phyloP scores from a whole-genome alignment of 78 protist genomes.

The Isochrysis galbana region DNA sequence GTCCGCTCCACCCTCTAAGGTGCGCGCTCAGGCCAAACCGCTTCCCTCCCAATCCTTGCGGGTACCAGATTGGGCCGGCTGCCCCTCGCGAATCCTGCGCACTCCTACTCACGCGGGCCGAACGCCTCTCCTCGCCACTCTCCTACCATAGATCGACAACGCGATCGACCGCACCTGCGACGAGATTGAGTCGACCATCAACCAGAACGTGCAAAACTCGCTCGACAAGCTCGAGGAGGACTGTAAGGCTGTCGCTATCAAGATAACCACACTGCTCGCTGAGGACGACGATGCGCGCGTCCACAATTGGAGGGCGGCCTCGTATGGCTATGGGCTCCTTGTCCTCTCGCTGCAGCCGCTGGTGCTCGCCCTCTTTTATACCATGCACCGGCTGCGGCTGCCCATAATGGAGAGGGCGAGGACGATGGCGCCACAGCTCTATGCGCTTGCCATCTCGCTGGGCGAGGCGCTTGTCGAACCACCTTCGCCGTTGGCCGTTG shows the following conservation, averaged over 20 bases:
- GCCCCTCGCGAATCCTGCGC: not conserved
- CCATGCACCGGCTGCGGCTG: not conserved
- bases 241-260: not conserved
- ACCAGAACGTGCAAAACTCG: conserved; percentile 18
- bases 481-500: not conserved
- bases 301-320: not conserved
- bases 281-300: not conserved
- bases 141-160: conserved; percentile 37
- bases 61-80: not conserved
- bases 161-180: not conserved
- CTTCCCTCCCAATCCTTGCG: not conserved
- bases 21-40: not conserved
- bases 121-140: not conserved
- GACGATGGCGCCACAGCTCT: not conserved
- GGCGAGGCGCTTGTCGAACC: not conserved
- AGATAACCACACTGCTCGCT: not conserved
- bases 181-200: conserved; percentile 15
- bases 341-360: not conserved
- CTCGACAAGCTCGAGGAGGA: conserved; percentile 22
- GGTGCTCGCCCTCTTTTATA: not conserved
- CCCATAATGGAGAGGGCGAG: not conserved
- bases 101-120: not conserved
- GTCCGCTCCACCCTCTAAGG: not conserved
- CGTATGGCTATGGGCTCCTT: not conserved
- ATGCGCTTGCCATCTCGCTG: not conserved